A percentile compares a stretch with the other conserved stretches of the same genome.
These are phyloP conservation scores for Cryphonectria japonica DNA, from an alignment of 2,329 filamentous ascomycete species.

Conservation along the genomic window DNA sequence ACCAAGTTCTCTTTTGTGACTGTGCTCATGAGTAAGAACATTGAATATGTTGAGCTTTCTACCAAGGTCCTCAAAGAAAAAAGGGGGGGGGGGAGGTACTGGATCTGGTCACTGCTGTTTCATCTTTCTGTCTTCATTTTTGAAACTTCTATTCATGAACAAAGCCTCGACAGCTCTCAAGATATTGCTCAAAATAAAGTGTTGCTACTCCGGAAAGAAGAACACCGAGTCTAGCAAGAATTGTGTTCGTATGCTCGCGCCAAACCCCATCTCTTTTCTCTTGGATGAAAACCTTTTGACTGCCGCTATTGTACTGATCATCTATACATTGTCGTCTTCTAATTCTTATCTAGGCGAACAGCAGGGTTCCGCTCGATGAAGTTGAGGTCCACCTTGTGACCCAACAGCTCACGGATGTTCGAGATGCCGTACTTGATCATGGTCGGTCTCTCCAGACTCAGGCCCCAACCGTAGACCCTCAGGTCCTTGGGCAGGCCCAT, in stretches of 20 bases:
- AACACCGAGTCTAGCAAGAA: not conserved
- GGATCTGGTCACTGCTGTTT: not conserved
- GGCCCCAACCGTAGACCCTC: slow-evolving; percentile 91
- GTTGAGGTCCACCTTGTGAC: slow-evolving; percentile 73
- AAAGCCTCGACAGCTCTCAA: not conserved
- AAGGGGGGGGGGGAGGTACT: not conserved
- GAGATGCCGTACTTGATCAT: slow-evolving; percentile 95
- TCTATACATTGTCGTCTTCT: slow-evolving; percentile 7
- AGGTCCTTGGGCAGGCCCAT: slow-evolving; percentile 94
- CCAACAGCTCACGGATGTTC: slow-evolving; percentile 90
- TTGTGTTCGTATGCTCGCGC: not conserved
- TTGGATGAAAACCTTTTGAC: not conserved
- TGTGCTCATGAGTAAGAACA: not conserved
- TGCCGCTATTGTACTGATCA: not conserved
- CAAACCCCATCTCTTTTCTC: not conserved
- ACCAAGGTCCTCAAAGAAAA: not conserved
- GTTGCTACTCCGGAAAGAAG: not conserved
- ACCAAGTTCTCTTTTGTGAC: not conserved
- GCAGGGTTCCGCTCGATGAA: slow-evolving; percentile 26
- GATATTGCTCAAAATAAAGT: not conserved
- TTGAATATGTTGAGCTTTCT: not conserved
- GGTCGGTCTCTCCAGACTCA: slow-evolving; percentile 90
- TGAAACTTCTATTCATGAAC: not conserved
- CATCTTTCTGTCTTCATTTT: not conserved
- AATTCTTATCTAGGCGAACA: slow-evolving; percentile 22